Evolutionary conservation across 2,329 filamentous ascomycete species (phyloP).

Genomic region (Lachnellula occidentalis): DNA sequence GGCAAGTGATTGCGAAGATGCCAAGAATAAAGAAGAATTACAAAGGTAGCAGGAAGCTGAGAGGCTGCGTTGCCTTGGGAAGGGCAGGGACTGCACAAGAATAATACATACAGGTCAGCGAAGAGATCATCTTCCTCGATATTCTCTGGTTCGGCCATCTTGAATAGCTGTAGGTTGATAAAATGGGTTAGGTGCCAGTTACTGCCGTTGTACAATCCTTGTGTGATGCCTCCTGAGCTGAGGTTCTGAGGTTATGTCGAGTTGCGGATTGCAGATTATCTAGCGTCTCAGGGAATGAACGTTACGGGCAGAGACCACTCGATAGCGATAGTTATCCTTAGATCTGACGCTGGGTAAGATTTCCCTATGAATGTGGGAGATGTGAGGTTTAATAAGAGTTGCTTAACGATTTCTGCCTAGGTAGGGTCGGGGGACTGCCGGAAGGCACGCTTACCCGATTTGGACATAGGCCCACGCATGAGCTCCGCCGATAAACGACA

Average conservation of each 20-base stretch:
- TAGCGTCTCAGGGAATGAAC: too few species aligned
- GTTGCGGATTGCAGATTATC: too few species aligned
- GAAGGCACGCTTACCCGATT: background rate
- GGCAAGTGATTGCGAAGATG: constrained; percentile 8
- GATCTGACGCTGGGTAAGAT: too few species aligned
- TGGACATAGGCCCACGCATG: background rate
- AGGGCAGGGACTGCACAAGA: background rate
- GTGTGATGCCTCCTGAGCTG: background rate
- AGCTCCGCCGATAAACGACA: background rate
- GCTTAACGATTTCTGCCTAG: too few species aligned
- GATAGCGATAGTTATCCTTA: too few species aligned
- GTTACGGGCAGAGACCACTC: too few species aligned
- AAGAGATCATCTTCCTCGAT: constrained; percentile 86
- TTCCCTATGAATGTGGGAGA: too few species aligned
- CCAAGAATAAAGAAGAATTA: background rate
- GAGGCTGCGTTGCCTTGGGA: background rate
- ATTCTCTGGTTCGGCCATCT: constrained; percentile 75
- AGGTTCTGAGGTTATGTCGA: background rate
- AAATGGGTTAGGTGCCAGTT: background rate
- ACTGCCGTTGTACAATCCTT: background rate
- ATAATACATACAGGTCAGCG: constrained; percentile 73
- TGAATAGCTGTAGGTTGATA: constrained; percentile 20
- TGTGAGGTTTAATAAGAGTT: too few species aligned
- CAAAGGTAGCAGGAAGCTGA: background rate
- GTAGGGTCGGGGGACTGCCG: background rate